Base-by-base conservation (phyloP, 106 monocot genomes). In the Dioscorea zingiberensis region DNA sequence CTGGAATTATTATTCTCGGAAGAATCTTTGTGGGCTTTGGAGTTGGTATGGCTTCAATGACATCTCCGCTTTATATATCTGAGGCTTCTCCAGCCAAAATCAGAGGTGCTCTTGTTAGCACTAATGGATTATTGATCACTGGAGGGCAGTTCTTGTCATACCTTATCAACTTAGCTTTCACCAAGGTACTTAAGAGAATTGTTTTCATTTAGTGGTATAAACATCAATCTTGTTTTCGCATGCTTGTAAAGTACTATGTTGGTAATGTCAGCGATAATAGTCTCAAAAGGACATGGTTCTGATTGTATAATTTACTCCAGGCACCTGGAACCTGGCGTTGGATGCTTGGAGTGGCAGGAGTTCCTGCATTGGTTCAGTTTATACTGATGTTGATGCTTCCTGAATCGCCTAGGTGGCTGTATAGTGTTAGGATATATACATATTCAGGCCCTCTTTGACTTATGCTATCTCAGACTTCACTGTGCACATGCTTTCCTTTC, bases 1-100 rank as follows among this genome's bases (percentile, higher is more conserved):
- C 91, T 12, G 57, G 46, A 17, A 69, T 95, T 26, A 81, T 95
- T 16, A 87, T 95, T 13, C 64, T 91, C 21, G 94, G 95, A 15
- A 81, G 95, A 49, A 73, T 95, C 28, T 88, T 95, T 58, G 95
- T 95, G 3, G 95, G 95, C 5, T 60, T 95, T 55, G 95, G 95
- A 15, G 95, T 95, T 11, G 91, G 95, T 11, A 95, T 91, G 85
- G 91, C 95, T 47, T 91, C 91, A 15, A 95, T 95, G 91, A 91
- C 95, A 7, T 65, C 91, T 24, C 95, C 95, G 26, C 85, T 95
- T 19, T 95, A 95, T 77, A 95, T 95, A 25, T 95, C 95, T 13
- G 95, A 95, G 64, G 91, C 95, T 54, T 95, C 95, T 45, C 95
- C 95, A 27, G 83, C 83, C 13, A 85, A 67, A 63, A 85, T 95